A percentile compares a stretch with the other conserved stretches of the same genome.
Conservation (phyloP, 768 basidiomycete species). For the Tephrocybe sp. region DNA sequence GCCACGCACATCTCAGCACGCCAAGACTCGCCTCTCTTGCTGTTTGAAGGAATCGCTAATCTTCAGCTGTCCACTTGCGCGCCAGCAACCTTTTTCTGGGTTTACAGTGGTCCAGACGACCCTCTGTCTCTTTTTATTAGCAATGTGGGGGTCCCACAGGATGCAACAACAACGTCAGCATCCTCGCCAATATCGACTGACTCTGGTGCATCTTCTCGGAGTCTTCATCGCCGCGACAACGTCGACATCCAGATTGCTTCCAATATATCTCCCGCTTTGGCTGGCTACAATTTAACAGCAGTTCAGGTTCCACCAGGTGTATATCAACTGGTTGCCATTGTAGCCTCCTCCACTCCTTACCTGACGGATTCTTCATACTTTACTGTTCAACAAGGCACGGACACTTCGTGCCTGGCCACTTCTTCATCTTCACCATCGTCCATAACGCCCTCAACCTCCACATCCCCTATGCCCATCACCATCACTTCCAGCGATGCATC, state of each 20-base stretch:
- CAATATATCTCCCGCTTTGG: slow-evolving; percentile 23
- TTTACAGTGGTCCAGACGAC: slow-evolving; percentile 29
- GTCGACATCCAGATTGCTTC: slow-evolving; percentile 24
- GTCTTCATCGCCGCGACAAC: slow-evolving; percentile 14
- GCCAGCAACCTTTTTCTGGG: slow-evolving; percentile 31
- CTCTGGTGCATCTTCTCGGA: slow-evolving; percentile 2
- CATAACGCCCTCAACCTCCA: slow-evolving; percentile 12
- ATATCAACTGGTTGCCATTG: slow-evolving; percentile 36
- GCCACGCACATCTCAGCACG: background rate
- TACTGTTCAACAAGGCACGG: slow-evolving; percentile 25
- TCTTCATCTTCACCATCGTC: slow-evolving; percentile 8
- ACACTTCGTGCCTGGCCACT: slow-evolving; percentile 35
- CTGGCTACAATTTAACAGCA: slow-evolving; percentile 37
- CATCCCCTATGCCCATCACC: slow-evolving; percentile 6
- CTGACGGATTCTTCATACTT: slow-evolving; percentile 22
- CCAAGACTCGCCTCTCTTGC: slow-evolving; percentile 16
- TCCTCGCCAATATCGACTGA: slow-evolving; percentile 7
- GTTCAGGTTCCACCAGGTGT: slow-evolving; percentile 48
- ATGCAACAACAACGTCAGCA: slow-evolving; percentile 7
- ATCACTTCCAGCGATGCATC: slow-evolving; percentile 12
- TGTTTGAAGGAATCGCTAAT: slow-evolving; percentile 17
- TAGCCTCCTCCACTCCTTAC: slow-evolving; percentile 19
- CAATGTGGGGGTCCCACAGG: slow-evolving; percentile 32
- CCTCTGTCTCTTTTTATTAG: slow-evolving; percentile 34
- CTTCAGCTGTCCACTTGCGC: slow-evolving; percentile 24